Conservation (phyloP, 2,329 filamentous ascomycete genomes). For the Aspergillus sp. region DNA sequence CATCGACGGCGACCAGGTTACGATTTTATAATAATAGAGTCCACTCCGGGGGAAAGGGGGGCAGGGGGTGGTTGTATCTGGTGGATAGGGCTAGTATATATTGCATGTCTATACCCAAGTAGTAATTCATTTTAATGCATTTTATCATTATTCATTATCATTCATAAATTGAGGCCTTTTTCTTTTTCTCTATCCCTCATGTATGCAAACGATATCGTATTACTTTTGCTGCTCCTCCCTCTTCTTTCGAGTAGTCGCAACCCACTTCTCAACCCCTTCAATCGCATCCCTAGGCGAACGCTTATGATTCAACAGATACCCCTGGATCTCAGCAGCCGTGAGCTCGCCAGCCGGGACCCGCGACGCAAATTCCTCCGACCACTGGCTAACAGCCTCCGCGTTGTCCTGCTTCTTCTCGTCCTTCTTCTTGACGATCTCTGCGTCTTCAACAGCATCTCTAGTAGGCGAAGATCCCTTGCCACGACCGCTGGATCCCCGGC, state of each 20-base stretch:
- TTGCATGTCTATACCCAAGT: no score
- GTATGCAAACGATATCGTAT: no score
- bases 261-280: slow-evolving; percentile 23
- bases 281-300: slow-evolving; percentile 25
- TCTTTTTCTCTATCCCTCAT: no score
- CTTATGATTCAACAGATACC: slow-evolving; percentile 32
- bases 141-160: no score
- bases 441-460: neutral
- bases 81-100: no score
- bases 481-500: neutral
- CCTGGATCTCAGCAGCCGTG: slow-evolving; percentile 36
- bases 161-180: no score
- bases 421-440: neutral
- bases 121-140: no score
- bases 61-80: no score
- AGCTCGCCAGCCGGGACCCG: slow-evolving; percentile 26
- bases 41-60: no score
- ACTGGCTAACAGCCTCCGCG: neutral
- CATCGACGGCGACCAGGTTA: slow-evolving; percentile 12
- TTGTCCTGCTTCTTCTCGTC: neutral
- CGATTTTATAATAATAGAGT: slow-evolving; percentile 8
- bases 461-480: neutral
- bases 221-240: slow-evolving; percentile 7
- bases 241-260: slow-evolving; percentile 17
- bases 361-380: slow-evolving; percentile 26